These are phyloP conservation scores for Aspergillus hiratsukae DNA, from an alignment of 2,329 filamentous ascomycete genomes.

Conservation along the genomic window DNA sequence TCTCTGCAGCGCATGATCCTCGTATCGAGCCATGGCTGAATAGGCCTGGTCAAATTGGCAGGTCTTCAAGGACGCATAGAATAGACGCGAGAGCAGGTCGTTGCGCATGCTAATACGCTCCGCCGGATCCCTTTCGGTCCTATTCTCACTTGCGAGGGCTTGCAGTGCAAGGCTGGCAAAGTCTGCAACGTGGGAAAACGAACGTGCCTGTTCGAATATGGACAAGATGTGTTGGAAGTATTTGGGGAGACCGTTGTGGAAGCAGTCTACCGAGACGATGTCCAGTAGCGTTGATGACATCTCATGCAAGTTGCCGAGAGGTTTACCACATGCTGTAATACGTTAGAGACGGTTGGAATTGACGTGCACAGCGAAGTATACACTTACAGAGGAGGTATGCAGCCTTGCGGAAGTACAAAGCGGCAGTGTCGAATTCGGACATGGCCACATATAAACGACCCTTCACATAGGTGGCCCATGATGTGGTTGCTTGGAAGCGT, in stretches of 20 bases:
- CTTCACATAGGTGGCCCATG: conserved; percentile 72
- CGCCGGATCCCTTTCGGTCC: conserved; percentile 29
- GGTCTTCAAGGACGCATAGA: conserved; percentile 73
- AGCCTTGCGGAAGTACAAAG: conserved; percentile 73
- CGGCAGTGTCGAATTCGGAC: conserved; percentile 68
- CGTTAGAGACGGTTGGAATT: conserved; percentile 14
- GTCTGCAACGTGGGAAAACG: conserved; percentile 75
- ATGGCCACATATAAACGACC: conserved; percentile 72
- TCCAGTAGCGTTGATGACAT: conserved; percentile 63
- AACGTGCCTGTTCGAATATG: conserved; percentile 73
- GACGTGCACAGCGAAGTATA: not conserved
- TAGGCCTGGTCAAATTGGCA: conserved; percentile 81
- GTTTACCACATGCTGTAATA: conserved; percentile 38
- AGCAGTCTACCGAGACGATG: conserved; percentile 64
- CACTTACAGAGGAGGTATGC: conserved; percentile 75
- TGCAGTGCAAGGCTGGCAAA: conserved; percentile 74
- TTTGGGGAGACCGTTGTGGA: conserved; percentile 68
- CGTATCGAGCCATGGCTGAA: conserved; percentile 68
- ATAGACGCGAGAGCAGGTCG: conserved; percentile 77
- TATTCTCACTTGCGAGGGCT: conserved; percentile 44
- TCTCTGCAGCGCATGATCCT: conserved; percentile 65
- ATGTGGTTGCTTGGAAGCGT: conserved; percentile 56
- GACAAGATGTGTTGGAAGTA: conserved; percentile 85
- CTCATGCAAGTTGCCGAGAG: conserved; percentile 41
- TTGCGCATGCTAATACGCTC: conserved; percentile 48